These are phyloP conservation scores for Acer saccharum DNA, from an alignment of 345 rosid species.

Conservation along the genomic window DNA sequence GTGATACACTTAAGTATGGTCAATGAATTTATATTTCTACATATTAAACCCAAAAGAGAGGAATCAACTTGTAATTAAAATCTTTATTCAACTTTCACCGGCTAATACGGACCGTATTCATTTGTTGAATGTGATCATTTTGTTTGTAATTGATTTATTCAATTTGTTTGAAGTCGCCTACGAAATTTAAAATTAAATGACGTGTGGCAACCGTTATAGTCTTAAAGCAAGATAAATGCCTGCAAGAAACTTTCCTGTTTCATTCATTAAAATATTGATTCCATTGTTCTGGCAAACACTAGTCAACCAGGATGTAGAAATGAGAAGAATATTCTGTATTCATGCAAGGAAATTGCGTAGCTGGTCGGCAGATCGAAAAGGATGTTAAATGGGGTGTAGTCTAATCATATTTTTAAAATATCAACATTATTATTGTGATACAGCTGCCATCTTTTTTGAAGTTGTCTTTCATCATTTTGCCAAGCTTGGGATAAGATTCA, in stretches of 20 bases:
- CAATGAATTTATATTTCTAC: no score
- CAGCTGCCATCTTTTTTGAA: neutral
- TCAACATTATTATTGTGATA: neutral
- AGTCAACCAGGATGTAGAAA: neutral
- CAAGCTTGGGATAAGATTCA: neutral
- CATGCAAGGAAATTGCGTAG: slow-evolving; percentile 10
- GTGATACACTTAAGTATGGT: no score
- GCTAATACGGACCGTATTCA: neutral
- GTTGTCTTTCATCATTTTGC: neutral
- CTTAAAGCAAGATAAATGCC: neutral
- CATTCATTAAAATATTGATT: no score
- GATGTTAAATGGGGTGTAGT: neutral
- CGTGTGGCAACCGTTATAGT: neutral
- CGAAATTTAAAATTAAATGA: neutral
- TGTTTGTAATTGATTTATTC: neutral
- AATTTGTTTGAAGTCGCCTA: neutral
- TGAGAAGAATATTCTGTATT: neutral
- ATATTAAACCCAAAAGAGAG: no score
- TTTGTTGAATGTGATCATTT: no score
- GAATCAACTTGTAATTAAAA: neutral
- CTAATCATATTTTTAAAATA: neutral
- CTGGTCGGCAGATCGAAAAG: neutral
- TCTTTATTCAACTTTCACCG: neutral
- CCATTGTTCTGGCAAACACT: neutral
- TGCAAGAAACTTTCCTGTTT: neutral